Evolutionary conservation across 2,329 filamentous ascomycete species (phyloP), one percentile per base, ranked within the genome.

Genomic region (Claviceps africana): DNA sequence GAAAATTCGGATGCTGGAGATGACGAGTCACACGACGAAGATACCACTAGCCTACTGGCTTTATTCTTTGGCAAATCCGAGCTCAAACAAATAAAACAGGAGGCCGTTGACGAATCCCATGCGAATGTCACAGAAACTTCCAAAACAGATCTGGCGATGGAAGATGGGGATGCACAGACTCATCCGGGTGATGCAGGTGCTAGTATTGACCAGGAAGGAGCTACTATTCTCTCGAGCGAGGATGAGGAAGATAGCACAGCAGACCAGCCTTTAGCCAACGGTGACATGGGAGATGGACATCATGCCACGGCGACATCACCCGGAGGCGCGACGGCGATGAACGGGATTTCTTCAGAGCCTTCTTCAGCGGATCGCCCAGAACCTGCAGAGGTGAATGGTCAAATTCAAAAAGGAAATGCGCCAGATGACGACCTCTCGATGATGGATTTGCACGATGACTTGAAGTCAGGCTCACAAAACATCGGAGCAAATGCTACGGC

Each of bases 31-130:
- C 69, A 70, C 2, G 70, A 68, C 2, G 70, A 67, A n/a, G 68
- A 53, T 31, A 33, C 71, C 1, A 61, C 66, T 30, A 75, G 76
- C 1, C 64, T 82, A 0, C 63, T 82, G 1, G 78, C 78, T 0
- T 65, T 82, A 31, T 70, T 83, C 22, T 83, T 82, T 56, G 76
- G 72, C 42, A 80, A 79, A 59, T 74, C 75, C 0, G 79, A 82
- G 54, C 58, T 82, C 42, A 71, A 76, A 55, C 69, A 74, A 55
- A 68, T 82, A 47, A 70, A 76, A 50, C 62, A 70, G 4, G 67
- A 75, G 40, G 65, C 65, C 1, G 60, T 50, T 17, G 55, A 54
- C 13, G 51, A 60, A 30, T 3, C 9, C 8, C 39, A 51, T 13
- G 28, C 35, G 39, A 17, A 7, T 11, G 17, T 31, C 19, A 19